A percentile compares a stretch with the other conserved stretches of the same genome.
Evolutionary conservation across 306 rosid genomes (phyloP).

Genomic region (Trifolium pratense): DNA sequence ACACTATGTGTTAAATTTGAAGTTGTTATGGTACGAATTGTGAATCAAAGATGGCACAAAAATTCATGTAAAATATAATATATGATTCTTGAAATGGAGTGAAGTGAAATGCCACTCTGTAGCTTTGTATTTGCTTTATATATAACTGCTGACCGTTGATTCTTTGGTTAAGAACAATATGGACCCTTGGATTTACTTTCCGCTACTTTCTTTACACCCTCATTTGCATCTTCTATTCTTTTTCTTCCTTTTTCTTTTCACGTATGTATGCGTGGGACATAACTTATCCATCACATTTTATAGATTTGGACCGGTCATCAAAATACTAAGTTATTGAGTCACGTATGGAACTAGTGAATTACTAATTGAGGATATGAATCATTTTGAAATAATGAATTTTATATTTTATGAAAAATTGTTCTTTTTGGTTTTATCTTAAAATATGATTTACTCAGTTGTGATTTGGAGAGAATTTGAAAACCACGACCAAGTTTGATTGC

Average conservation of each 20-base stretch:
- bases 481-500: no score
- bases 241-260: slow-evolving; percentile 34
- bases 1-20: slow-evolving; percentile 36
- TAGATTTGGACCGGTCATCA: background rate
- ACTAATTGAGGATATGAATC: no score
- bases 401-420: no score
- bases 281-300: slow-evolving; percentile 4
- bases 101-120: slow-evolving; percentile 35
- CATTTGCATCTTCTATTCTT: slow-evolving; percentile 41
- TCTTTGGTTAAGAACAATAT: background rate
- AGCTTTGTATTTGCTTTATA: slow-evolving; percentile 20
- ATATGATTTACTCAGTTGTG: no score
- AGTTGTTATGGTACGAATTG: slow-evolving; percentile 35
- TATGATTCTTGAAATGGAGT: slow-evolving; percentile 38
- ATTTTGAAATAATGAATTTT: no score
- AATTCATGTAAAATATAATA: slow-evolving; percentile 25
- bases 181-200: slow-evolving; percentile 32
- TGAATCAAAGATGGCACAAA: background rate
- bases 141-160: background rate
- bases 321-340: background rate
- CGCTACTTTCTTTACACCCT: slow-evolving; percentile 22
- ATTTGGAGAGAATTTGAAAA: no score
- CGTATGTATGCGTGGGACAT: slow-evolving; percentile 40
- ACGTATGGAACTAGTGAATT: background rate
- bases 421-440: no score